Evolutionary conservation across 768 basidiomycete species (phyloP).

Genomic region (Phylloporus scabripes): DNA sequence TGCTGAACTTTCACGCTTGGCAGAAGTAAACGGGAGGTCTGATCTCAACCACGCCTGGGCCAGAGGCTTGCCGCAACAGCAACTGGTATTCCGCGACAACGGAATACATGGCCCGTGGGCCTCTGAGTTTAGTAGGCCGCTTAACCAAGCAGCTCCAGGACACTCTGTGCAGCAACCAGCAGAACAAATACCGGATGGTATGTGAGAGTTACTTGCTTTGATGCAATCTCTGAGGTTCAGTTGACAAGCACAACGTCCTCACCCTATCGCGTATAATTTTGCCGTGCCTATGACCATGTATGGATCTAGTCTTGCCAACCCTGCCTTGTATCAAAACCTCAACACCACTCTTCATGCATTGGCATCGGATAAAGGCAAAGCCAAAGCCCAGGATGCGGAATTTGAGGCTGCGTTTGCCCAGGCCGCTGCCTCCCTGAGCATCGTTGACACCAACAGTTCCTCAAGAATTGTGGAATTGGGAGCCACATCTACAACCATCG

Average conservation of each 20-base stretch:
- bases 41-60: constrained; percentile 51
- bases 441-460: constrained; percentile 38
- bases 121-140: constrained; percentile 45
- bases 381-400: constrained; percentile 70
- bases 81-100: constrained; percentile 33
- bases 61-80: constrained; percentile 43
- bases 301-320: constrained; percentile 30
- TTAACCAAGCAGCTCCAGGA: constrained; percentile 16
- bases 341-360: constrained; percentile 20
- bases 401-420: constrained; percentile 85
- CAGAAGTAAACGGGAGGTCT: constrained; percentile 25
- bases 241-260: constrained; percentile 33
- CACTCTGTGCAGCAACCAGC: constrained; percentile 31
- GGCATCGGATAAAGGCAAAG: constrained; percentile 57
- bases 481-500: constrained; percentile 35
- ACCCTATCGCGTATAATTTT: constrained; percentile 35
- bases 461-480: constrained; percentile 51
- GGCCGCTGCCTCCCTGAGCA: constrained; percentile 47
- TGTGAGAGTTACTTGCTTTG: background rate
- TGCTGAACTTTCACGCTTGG: constrained; percentile 26
- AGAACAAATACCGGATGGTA: constrained; percentile 25
- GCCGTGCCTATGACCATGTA: constrained; percentile 31
- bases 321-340: constrained; percentile 31
- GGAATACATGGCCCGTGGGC: constrained; percentile 44
- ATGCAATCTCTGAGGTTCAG: constrained; percentile 3